These are phyloP conservation scores for Colletotrichum noveboracense DNA, from an alignment of 2,329 filamentous ascomycete species.

Conservation along the genomic window DNA sequence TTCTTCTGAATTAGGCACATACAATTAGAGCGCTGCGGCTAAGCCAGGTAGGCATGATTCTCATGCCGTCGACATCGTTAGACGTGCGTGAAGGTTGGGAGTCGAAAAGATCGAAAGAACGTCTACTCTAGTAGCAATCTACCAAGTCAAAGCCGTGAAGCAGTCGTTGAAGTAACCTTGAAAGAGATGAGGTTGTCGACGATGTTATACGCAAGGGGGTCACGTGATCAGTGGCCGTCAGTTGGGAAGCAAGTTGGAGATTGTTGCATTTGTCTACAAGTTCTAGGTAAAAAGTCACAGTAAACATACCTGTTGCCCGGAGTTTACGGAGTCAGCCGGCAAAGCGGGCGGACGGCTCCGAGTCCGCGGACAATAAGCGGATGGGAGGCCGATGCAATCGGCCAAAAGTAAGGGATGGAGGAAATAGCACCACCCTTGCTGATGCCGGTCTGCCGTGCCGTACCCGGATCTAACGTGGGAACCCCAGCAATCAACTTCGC, in stretches of 20 bases:
- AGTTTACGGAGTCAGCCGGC: neutral
- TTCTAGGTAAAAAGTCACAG: rapidly evolving
- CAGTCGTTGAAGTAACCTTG: neutral
- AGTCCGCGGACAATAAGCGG: neutral
- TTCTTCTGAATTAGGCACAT: neutral
- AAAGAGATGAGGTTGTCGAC: neutral
- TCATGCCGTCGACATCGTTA: neutral
- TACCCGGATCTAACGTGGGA: neutral
- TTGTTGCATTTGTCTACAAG: neutral
- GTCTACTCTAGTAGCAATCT: neutral
- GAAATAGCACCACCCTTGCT: neutral
- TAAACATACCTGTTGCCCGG: rapidly evolving
- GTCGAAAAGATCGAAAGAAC: neutral
- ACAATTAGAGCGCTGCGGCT: neutral
- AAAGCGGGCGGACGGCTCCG: neutral
- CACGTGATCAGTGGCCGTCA: neutral
- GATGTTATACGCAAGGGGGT: neutral
- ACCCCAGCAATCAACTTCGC: neutral
- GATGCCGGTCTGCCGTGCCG: neutral
- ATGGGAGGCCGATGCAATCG: neutral
- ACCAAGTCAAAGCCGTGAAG: neutral
- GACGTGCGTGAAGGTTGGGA: neutral
- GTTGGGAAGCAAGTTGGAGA: neutral
- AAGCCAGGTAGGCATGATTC: neutral
- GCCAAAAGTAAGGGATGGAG: neutral